Evolutionary conservation across 2,329 filamentous ascomycete genomes (phyloP), one percentile per base, ranked within the genome.

Genomic region (Lithohypha guttulata): DNA sequence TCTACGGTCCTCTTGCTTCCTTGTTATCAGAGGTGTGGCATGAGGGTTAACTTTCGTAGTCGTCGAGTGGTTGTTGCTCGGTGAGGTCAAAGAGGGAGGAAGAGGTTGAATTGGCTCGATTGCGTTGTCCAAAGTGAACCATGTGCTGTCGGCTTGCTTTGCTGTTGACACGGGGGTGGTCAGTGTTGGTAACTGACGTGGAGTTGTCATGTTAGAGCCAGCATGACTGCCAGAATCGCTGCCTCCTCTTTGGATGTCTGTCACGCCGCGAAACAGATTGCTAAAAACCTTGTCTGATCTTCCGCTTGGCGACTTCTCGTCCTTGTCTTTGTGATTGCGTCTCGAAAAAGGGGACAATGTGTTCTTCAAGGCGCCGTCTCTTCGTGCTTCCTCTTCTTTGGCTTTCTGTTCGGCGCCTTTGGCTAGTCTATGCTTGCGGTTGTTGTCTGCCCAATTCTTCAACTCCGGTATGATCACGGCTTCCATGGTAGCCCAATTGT

Each of bases 401-500:
- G n/a, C n/a, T 3, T 17, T 10, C 14, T 15, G 23, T 14, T 33
- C 18, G 20, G 18, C 41, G 50, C 53, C 15, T 58, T 55, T 20
- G 43, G 19, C 45, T 52, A 35, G 56, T 55, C 41, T 51, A 53
- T 14, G 45, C 37, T 47, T 50, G 18, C 43, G 52, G 31, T 56
- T 56, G 36, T 59, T 53, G 36, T 60, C 55, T 6, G 57, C 57
- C 49, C 61, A 62, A 27, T 51, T 43, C 41, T 59, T 59, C 19
- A 75, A 59, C 42, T 73, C 70, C 42, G 67, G 62, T 2, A 66
- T 52, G 38, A 74, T 60, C 18, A 66, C 63, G 40, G 64, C 61
- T 39, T 67, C 69, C 22, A 76, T 55, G 15, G 78, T 65, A 39
- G 65, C 67, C 74, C 74, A 79, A 14, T 71, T 72, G 46, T 77